phyloP scores from a whole-genome alignment of 208 protist species.

The Phytomonas sp. region DNA sequence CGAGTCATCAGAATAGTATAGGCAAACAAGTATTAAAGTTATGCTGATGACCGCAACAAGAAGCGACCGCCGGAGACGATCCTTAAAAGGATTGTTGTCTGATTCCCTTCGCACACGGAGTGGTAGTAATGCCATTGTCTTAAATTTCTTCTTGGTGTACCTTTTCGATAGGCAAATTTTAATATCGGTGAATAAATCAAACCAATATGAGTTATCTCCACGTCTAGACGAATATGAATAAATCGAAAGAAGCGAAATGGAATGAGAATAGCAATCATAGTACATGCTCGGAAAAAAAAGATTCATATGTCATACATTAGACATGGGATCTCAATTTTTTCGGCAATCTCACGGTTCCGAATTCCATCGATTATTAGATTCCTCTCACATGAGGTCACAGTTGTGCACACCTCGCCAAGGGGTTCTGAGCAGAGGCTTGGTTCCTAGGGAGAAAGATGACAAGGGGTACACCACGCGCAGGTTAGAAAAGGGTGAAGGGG shows the following conservation, averaged over 20 bases:
- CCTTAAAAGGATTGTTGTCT: too few species aligned
- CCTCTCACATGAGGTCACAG: not conserved
- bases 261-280: not conserved
- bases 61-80: too few species aligned
- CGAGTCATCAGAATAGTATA: too few species aligned
- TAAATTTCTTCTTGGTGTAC: too few species aligned
- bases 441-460: not conserved
- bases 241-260: not conserved
- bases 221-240: not conserved
- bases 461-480: not conserved
- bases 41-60: too few species aligned
- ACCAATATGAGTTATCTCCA: not conserved
- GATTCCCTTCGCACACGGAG: too few species aligned
- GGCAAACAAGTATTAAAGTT: too few species aligned
- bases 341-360: not conserved
- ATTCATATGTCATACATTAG: not conserved
- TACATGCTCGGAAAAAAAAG: not conserved
- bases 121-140: too few species aligned
- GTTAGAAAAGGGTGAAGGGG: not conserved
- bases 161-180: too few species aligned
- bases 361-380: not conserved
- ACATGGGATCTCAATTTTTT: not conserved
- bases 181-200: not conserved
- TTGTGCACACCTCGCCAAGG: not conserved
- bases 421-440: not conserved